These are phyloP conservation scores for Protomyces gravidus DNA, from an alignment of 1,139 yeast species.

Conservation along the genomic window DNA sequence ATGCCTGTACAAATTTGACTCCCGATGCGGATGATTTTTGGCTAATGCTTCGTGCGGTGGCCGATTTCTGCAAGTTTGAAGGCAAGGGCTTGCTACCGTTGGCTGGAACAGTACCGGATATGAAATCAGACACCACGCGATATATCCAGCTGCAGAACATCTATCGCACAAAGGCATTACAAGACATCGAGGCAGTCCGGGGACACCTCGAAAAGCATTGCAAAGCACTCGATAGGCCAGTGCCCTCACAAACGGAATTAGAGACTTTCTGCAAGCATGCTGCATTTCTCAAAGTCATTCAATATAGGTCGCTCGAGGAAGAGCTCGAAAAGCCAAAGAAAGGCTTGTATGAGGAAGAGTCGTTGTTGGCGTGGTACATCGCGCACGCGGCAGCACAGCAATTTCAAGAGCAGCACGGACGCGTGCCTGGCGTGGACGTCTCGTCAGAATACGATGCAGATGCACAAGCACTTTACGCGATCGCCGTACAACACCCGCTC, in stretches of 20 bases:
- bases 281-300: constrained; percentile 42
- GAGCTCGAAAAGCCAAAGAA: constrained; percentile 31
- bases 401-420: not conserved
- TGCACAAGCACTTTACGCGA: not conserved
- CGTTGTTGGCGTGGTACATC: constrained; percentile 28
- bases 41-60: constrained; percentile 57
- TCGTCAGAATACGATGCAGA: not conserved
- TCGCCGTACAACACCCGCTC: not conserved
- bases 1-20: constrained; percentile 4
- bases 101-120: constrained; percentile 76
- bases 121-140: constrained; percentile 70
- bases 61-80: constrained; percentile 45
- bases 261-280: constrained; percentile 59
- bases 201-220: constrained; percentile 41
- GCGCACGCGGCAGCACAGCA: constrained; percentile 16
- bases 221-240: constrained; percentile 26
- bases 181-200: constrained; percentile 49
- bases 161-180: constrained; percentile 54
- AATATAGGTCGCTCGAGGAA: constrained; percentile 37
- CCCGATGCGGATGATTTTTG: constrained; percentile 50
- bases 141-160: constrained; percentile 58
- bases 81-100: constrained; percentile 56
- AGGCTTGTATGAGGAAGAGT: constrained; percentile 16
- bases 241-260: constrained; percentile 44
- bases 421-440: not conserved